Percentiles rank a stretch among this genome's conserved stretches.
Evolutionary conservation across 768 basidiomycete species (phyloP).

Genomic region (Lactarius akahatsu): DNA sequence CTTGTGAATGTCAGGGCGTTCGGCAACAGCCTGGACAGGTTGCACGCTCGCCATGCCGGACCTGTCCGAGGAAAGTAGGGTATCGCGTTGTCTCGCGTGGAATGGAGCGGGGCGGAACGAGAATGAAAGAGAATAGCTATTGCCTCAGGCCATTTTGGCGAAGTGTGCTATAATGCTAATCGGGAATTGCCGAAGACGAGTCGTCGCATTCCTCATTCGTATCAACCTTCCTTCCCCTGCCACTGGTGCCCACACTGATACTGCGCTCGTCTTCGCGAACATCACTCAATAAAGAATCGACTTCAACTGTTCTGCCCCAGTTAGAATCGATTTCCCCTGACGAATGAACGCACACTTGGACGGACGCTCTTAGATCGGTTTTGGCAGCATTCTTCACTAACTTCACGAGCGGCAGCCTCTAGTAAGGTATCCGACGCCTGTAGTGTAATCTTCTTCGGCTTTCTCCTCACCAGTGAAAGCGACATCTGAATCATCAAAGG

Average conservation of each 20-base stretch:
- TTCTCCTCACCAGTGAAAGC: constrained; percentile 2
- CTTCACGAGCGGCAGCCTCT: constrained; percentile 16
- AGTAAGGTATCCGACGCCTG: constrained; percentile 2
- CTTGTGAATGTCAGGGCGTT: constrained; percentile 74
- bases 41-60: constrained; percentile 24
- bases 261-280: constrained; percentile 20
- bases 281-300: background rate
- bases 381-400: constrained; percentile 16
- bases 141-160: constrained; percentile 1
- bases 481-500: constrained; percentile 21
- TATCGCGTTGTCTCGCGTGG: background rate
- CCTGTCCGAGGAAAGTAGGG: constrained; percentile 8
- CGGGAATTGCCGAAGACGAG: constrained; percentile 11
- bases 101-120: background rate
- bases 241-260: constrained; percentile 8
- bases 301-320: background rate
- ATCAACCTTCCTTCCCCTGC: constrained; percentile 13
- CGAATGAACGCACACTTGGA: constrained; percentile 10
- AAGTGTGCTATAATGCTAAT: constrained; percentile 3
- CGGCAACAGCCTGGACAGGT: constrained; percentile 42
- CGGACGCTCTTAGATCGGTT: constrained; percentile 1
- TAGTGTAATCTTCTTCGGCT: background rate
- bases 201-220: background rate
- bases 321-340: background rate
- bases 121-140: background rate